Conservation (phyloP, 495 filamentous ascomycete genomes). For the Penicillium herquei region DNA sequence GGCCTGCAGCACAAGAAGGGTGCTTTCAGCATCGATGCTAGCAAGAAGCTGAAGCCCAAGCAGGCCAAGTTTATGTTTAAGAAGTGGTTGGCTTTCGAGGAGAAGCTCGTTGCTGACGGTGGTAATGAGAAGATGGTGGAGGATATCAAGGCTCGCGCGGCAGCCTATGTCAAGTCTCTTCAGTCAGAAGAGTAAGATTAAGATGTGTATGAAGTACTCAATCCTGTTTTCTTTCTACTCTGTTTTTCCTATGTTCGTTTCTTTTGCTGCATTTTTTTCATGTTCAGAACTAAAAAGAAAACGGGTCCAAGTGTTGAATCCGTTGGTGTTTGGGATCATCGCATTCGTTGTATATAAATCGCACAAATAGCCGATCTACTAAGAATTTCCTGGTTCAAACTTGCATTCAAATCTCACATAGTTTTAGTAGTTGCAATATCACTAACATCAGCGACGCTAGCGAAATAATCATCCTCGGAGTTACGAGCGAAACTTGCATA, state of each 20-base stretch:
- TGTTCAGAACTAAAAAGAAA: slow-evolving; percentile 16
- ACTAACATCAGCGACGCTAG: too few relatives aligned
- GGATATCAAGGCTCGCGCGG: slow-evolving; percentile 70
- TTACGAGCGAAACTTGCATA: too few relatives aligned
- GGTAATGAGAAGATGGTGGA: slow-evolving; percentile 71
- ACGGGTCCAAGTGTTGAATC: slow-evolving; percentile 15
- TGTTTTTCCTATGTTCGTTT: neutral
- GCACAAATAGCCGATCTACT: neutral
- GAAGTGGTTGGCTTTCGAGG: slow-evolving; percentile 79
- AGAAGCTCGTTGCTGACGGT: slow-evolving; percentile 48
- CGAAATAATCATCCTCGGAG: too few relatives aligned
- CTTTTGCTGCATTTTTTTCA: neutral
- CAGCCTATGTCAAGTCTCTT: slow-evolving; percentile 61
- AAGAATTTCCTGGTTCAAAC: neutral
- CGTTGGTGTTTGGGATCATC: slow-evolving; percentile 29
- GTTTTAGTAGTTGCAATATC: too few relatives aligned
- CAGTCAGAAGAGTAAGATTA: slow-evolving; percentile 40
- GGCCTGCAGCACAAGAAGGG: slow-evolving; percentile 57
- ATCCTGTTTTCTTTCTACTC: neutral
- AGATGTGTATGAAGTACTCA: neutral
- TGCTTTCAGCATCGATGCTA: slow-evolving; percentile 27
- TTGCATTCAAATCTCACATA: too few relatives aligned
- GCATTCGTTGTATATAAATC: slow-evolving; percentile 35
- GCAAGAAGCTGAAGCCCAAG: slow-evolving; percentile 60
- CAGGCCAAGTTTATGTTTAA: slow-evolving; percentile 80